phyloP scores from a whole-genome alignment of 345 rosid genomes.

The Bruguiera sexangula region DNA sequence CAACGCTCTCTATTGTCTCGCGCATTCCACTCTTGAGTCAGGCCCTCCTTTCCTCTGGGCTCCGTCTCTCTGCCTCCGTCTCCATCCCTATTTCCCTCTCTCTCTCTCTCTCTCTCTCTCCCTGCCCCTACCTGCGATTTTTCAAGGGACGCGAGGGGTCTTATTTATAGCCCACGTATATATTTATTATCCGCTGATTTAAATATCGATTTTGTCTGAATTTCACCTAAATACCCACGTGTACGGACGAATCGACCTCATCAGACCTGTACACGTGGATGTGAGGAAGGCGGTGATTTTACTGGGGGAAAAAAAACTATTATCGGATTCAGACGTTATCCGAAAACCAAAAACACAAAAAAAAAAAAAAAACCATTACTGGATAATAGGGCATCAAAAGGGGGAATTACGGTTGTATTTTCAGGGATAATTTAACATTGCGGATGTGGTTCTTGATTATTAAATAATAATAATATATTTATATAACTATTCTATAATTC shows the following conservation, averaged over 20 bases:
- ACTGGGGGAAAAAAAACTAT: too few relatives aligned
- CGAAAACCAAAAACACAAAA: too few relatives aligned
- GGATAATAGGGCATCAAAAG: too few relatives aligned
- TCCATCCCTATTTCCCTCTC: slow-evolving; percentile 7
- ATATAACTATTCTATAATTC: too few relatives aligned
- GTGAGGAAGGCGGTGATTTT: background rate
- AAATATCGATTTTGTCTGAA: slow-evolving; percentile 12
- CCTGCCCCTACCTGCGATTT: slow-evolving; percentile 6
- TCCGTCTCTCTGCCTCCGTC: slow-evolving; percentile 1
- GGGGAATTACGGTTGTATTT: too few relatives aligned
- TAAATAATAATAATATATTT: too few relatives aligned
- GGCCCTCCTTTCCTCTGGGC: slow-evolving; percentile 19
- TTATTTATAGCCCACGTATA: slow-evolving; percentile 36
- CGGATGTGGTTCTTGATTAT: too few relatives aligned
- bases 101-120: slow-evolving; percentile 24
- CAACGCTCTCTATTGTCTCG: background rate
- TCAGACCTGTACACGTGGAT: background rate
- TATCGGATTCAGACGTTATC: too few relatives aligned
- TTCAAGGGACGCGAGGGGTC: background rate
- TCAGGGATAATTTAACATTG: too few relatives aligned
- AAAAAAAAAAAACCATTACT: too few relatives aligned
- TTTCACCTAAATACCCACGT: slow-evolving; percentile 28
- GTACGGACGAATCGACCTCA: background rate
- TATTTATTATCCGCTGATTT: background rate
- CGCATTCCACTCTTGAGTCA: slow-evolving; percentile 3